Evolutionary conservation across 495 filamentous ascomycete species (phyloP), one percentile per base, ranked within the genome.

Genomic region (Neurospora africana): DNA sequence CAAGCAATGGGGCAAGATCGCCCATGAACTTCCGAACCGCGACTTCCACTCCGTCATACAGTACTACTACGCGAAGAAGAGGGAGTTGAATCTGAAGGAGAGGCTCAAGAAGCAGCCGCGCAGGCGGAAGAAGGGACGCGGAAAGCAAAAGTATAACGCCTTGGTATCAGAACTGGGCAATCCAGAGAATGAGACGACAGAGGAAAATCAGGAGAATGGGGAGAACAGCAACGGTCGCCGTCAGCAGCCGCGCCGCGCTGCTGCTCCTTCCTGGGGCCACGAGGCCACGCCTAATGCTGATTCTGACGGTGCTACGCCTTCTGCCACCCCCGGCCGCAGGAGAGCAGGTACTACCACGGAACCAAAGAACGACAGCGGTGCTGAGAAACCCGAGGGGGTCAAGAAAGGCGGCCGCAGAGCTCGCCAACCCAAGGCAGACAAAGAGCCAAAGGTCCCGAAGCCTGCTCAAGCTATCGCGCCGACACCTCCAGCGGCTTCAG

Each of bases 21-120:
- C 95, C 3, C 89, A 91, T 33, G 84, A 86, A 30, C 79, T 97
- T 15, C 86, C 89, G 13, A 84, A 87, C 27, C 90, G 94, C 21
- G 89, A 91, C 74, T 95, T 91, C 81, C 89, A 91, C 74, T 89
- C 94, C 68, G 96, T 92, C 78, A 98, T 99, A 74, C 86, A 93
- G 74, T 96, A 98, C 79, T 98, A 99, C 79, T 99, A 99, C 80
- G 87, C 94, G 74, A 97, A 91, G 71, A 99, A 99, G 81, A 89
- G 92, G 76, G 87, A 89, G 72, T 89, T 89, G 33, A 93, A 93
- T 72, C 95, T 97, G 76, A 96, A 97, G 81, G 91, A 92, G 41
- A 92, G 91, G 78, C 82, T 92, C 36, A 94, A 89, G 81, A 90
- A 89, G 72, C 88, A 89, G 81, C 90, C 88, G 36, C 90, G 87